Evolutionary conservation across 2,329 filamentous ascomycete genomes (phyloP), one percentile per base, ranked within the genome.

Genomic region (Pseudogymnoascus sp.): DNA sequence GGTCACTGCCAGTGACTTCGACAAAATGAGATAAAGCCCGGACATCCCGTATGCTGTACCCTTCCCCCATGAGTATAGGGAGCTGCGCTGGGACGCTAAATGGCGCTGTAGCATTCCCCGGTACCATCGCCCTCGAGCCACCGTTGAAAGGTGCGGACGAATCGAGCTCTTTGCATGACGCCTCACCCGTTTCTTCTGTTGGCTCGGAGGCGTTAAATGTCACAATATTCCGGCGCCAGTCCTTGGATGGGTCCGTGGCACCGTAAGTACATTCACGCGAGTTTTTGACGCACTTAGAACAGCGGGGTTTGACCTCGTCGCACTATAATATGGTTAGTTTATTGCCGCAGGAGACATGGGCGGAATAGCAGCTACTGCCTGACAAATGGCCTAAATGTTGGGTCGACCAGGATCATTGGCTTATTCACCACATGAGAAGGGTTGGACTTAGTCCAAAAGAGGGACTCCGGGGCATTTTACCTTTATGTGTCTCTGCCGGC

Each of bases 311-410:
- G 27, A 5, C 29, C 29, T 55, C 48, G 27, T 55, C 48, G 29
- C 48, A 55, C 48, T 55, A 55, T 55, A 55, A 55, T 17, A 55
- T 33, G 48, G 8, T 55, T 55, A 55, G 48, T 55, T 55, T 55
- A 12, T 12, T 33, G 27, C 27, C 33, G 48, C 48, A 33, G n/a
- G 48, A 33, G 48, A 55, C 29, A 33, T 17, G 48, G 48, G 9
- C 33, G 29, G 2, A 13, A 33, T 6, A 15, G 48, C 48, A 55
- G 27, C 27, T 33, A 55, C 48, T 51, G 44, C 44, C 44, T 31
- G 44, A 31, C n/a, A 51, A 51, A 31, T 31, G 8, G 27, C n/a
- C 42, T 8, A 10, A 29, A 15, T 55, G 48, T 17, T 17, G 27
- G 48, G 48, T 55, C 27, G 48, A 55, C 27, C 5, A 17, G 48